These are phyloP conservation scores for Cercophora sp. DNA, from an alignment of 495 filamentous ascomycete species.

Conservation along the genomic window DNA sequence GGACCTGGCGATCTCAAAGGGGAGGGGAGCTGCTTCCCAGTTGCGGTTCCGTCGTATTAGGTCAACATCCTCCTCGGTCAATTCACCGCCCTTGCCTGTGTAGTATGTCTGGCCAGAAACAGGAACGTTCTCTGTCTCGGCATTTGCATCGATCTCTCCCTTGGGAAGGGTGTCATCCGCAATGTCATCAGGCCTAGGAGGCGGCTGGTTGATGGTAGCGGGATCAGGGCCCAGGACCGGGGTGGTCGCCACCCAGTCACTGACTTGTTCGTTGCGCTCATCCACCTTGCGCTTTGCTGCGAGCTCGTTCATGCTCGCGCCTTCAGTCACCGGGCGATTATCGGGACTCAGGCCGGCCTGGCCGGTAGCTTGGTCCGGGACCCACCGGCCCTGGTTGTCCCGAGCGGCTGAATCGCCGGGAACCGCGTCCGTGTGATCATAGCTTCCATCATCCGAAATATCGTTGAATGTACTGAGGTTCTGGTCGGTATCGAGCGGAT, in stretches of 20 bases:
- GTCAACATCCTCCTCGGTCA: conserved; percentile 39
- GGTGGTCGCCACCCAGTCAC: conserved; percentile 36
- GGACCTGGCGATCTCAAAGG: conserved; percentile 35
- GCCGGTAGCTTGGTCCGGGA: conserved; percentile 32
- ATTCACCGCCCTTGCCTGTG: conserved; percentile 34
- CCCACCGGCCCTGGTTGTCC: conserved; percentile 37
- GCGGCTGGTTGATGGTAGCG: not conserved
- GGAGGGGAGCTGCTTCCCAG: conserved; percentile 44
- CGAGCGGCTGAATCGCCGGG: conserved; percentile 20
- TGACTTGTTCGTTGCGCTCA: conserved; percentile 40
- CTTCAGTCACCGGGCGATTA: conserved; percentile 33
- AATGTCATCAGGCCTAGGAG: conserved; percentile 14
- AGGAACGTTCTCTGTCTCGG: conserved; percentile 25
- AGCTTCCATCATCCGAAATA: conserved; percentile 7
- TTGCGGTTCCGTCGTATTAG: conserved; percentile 43
- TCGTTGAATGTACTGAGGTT: conserved; percentile 8
- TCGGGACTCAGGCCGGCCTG: conserved; percentile 42
- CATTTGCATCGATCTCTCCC: conserved; percentile 33
- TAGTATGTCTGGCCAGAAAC: conserved; percentile 45
- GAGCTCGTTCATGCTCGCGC: conserved; percentile 39
- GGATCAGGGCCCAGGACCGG: not conserved
- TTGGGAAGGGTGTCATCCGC: conserved; percentile 36
- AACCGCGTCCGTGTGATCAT: conserved; percentile 4
- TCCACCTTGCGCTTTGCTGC: conserved; percentile 27
- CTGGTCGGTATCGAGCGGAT: conserved; percentile 25